Conservation (phyloP, 192 early-diverging fungal species). For the Polychytrium aggregatum region DNA sequence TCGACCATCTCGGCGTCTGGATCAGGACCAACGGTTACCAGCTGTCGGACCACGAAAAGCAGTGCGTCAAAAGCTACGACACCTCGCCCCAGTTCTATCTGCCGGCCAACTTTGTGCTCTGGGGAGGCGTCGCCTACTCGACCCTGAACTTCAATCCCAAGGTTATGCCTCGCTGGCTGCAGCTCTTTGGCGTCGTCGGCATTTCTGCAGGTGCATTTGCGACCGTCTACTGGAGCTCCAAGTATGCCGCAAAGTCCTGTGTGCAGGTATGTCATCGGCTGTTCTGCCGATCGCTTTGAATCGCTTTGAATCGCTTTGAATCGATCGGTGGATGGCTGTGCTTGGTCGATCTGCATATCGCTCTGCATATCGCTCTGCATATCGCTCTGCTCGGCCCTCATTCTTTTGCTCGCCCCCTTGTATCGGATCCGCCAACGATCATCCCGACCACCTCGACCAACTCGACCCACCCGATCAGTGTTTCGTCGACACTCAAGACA, state of each 20-base stretch:
- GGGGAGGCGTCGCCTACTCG: slow-evolving; percentile 14
- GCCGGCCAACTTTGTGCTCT: slow-evolving; percentile 11
- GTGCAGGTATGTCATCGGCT: no score
- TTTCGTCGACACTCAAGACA: slow-evolving; percentile 14
- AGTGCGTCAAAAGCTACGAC: slow-evolving; percentile 10
- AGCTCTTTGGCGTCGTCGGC: slow-evolving; percentile 1
- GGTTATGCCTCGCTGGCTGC: slow-evolving; percentile 9
- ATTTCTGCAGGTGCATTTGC: slow-evolving; percentile 13
- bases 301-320: no score
- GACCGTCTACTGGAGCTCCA: slow-evolving; percentile 9
- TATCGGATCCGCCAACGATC: no score
- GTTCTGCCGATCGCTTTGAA: no score
- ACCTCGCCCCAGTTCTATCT: slow-evolving; percentile 4
- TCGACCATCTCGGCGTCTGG: slow-evolving; percentile 13
- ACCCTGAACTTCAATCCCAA: slow-evolving; percentile 10
- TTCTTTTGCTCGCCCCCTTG: no score
- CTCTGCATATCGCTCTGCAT: no score
- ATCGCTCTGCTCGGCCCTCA: no score
- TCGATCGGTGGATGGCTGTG: no score
- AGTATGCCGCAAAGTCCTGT: slow-evolving; percentile 8
- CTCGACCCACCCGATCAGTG: no score
- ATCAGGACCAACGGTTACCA: slow-evolving; percentile 3
- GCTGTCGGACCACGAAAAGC: slow-evolving; percentile 3
- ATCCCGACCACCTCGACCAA: no score
- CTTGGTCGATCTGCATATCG: no score